These are phyloP conservation scores for Alternaria novae-zelandiae DNA, from an alignment of 2,329 filamentous ascomycete genomes.

Conservation along the genomic window DNA sequence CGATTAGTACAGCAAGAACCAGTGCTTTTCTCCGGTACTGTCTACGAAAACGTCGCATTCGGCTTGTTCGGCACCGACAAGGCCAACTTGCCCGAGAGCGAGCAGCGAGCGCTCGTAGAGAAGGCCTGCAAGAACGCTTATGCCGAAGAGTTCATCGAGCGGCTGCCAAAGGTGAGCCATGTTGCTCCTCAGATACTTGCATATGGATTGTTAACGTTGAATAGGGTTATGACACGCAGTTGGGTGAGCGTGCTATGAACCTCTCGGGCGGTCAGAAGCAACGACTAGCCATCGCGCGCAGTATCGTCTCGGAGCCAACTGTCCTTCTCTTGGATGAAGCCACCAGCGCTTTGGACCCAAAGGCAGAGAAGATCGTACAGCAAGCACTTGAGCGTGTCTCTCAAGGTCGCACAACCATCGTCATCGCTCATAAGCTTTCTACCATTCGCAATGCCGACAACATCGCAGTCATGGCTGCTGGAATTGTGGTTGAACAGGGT, in stretches of 20 bases:
- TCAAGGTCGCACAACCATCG: constrained; percentile 87
- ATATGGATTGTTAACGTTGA: constrained; percentile 50
- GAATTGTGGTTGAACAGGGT: constrained; percentile 87
- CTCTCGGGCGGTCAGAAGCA: constrained; percentile 95
- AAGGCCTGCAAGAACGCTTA: constrained; percentile 91
- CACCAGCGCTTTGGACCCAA: constrained; percentile 89
- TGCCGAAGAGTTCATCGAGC: constrained; percentile 85
- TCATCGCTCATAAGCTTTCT: constrained; percentile 92
- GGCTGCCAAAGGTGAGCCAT: constrained; percentile 55
- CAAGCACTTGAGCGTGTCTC: constrained; percentile 86
- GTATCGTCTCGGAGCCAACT: constrained; percentile 86
- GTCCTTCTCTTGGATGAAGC: constrained; percentile 85
- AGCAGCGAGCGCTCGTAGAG: constrained; percentile 73
- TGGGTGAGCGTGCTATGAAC: constrained; percentile 89
- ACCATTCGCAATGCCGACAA: constrained; percentile 94
- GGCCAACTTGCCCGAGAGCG: constrained; percentile 57
- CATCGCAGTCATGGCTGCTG: constrained; percentile 87
- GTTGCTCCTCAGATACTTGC: not conserved
- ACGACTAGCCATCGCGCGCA: constrained; percentile 89
- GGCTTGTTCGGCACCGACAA: constrained; percentile 74
- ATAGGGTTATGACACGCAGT: constrained; percentile 88
- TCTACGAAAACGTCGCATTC: constrained; percentile 84
- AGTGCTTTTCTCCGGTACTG: constrained; percentile 84
- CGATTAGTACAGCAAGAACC: constrained; percentile 92
- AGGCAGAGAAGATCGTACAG: constrained; percentile 93